Conservation (phyloP, 2,329 filamentous ascomycete genomes). For the Biscogniauxia marginata region DNA sequence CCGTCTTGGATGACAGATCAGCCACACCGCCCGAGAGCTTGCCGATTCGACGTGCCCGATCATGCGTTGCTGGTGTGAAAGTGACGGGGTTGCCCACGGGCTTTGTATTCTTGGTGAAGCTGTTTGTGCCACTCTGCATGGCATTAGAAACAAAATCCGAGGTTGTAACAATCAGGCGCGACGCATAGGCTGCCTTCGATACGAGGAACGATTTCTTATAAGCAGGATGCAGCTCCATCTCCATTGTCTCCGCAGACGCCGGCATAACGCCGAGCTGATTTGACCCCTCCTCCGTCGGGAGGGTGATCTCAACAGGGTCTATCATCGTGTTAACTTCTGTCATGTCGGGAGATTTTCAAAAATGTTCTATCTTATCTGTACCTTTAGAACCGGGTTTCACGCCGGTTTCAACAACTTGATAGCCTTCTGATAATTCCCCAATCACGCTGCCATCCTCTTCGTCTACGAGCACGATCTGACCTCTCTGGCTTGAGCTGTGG, state of each 20-base stretch:
- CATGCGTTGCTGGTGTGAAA: slow-evolving; percentile 82
- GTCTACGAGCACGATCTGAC: slow-evolving; percentile 88
- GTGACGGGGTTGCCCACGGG: slow-evolving; percentile 79
- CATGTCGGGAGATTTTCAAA: neutral
- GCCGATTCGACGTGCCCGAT: slow-evolving; percentile 84
- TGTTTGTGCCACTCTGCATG: slow-evolving; percentile 74
- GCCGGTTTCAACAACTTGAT: slow-evolving; percentile 74
- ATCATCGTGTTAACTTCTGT: slow-evolving; percentile 9
- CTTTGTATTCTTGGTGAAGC: slow-evolving; percentile 76
- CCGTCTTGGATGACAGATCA: slow-evolving; percentile 77
- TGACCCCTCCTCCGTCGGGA: slow-evolving; percentile 65
- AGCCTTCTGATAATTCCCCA: slow-evolving; percentile 82
- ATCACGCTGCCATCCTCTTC: slow-evolving; percentile 96
- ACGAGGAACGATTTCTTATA: slow-evolving; percentile 87
- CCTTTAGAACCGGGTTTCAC: slow-evolving; percentile 89
- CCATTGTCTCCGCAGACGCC: slow-evolving; percentile 68
- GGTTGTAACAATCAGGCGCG: slow-evolving; percentile 86
- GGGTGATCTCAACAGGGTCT: slow-evolving; percentile 79
- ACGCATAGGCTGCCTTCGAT: slow-evolving; percentile 81
- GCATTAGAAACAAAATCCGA: slow-evolving; percentile 77
- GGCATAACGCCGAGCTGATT: slow-evolving; percentile 65
- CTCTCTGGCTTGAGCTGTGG: slow-evolving; percentile 56
- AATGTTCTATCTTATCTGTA: slow-evolving; percentile 40
- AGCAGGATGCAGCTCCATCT: slow-evolving; percentile 80
- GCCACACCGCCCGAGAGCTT: slow-evolving; percentile 80